Evolutionary conservation across 768 basidiomycete species (phyloP).

Genomic region (Filobasidium floriforme): DNA sequence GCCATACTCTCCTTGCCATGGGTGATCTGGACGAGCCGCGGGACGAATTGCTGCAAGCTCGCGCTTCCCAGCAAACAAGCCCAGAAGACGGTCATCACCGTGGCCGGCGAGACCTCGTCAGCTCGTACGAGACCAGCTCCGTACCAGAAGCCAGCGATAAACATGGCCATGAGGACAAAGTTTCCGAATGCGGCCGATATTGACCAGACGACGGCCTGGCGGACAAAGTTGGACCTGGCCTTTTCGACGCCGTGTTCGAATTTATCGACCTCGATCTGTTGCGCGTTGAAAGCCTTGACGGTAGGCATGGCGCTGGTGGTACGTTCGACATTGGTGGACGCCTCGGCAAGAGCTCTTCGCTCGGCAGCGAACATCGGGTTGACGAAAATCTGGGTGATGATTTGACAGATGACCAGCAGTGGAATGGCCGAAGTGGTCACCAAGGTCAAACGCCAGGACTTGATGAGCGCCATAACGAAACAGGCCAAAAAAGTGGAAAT

Average conservation of each 20-base stretch:
- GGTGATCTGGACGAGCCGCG: slow-evolving; percentile 65
- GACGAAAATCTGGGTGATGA: slow-evolving; percentile 62
- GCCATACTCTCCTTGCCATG: slow-evolving; percentile 79
- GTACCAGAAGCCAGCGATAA: slow-evolving; percentile 96
- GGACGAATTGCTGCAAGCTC: slow-evolving; percentile 79
- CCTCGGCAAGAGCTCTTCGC: slow-evolving; percentile 59
- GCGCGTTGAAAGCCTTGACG: slow-evolving; percentile 87
- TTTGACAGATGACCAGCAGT: slow-evolving; percentile 66
- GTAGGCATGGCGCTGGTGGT: slow-evolving; percentile 67
- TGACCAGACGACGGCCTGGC: slow-evolving; percentile 68
- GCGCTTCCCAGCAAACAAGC: slow-evolving; percentile 83
- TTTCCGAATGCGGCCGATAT: slow-evolving; percentile 60
- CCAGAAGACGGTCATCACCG: slow-evolving; percentile 97
- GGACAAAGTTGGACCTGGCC: slow-evolving; percentile 51
- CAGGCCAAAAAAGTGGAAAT: slow-evolving; percentile 69
- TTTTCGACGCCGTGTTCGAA: slow-evolving; percentile 50
- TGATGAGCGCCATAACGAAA: slow-evolving; percentile 70
- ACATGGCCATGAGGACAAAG: slow-evolving; percentile 82
- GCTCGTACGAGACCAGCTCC: slow-evolving; percentile 80
- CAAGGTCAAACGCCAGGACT: slow-evolving; percentile 74
- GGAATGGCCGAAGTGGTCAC: slow-evolving; percentile 89
- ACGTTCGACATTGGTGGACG: slow-evolving; percentile 72
- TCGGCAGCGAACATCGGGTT: slow-evolving; percentile 63
- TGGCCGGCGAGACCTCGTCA: slow-evolving; percentile 60
- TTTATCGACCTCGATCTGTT: slow-evolving; percentile 52